Percentiles rank a stretch among this genome's conserved stretches.
These are phyloP conservation scores for Venturia effusa DNA, from an alignment of 2,329 filamentous ascomycete species.

Conservation along the genomic window DNA sequence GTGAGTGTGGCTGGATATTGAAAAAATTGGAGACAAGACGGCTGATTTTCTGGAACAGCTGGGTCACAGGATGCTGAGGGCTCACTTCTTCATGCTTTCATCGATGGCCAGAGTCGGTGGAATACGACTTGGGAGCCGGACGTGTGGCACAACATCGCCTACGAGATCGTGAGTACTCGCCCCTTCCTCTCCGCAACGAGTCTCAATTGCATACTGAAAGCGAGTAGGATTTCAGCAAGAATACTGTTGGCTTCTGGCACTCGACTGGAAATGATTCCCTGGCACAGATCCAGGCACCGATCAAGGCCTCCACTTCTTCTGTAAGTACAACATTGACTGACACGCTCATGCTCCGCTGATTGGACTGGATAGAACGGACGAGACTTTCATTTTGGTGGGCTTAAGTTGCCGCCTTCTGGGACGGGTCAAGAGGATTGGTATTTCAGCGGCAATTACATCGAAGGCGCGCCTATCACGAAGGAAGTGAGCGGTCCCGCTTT, in stretches of 20 bases:
- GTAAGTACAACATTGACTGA: neutral
- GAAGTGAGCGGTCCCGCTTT: constrained; percentile 24
- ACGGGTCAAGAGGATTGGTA: constrained; percentile 52
- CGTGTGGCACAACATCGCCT: constrained; percentile 67
- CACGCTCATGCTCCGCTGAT: neutral
- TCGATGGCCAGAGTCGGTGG: constrained; percentile 51
- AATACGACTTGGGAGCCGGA: constrained; percentile 48
- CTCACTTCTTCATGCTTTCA: constrained; percentile 53
- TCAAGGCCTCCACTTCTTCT: constrained; percentile 49
- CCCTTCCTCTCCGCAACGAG: constrained; percentile 1
- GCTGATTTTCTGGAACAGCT: constrained; percentile 29
- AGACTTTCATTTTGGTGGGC: constrained; percentile 63
- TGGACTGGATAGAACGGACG: constrained; percentile 42
- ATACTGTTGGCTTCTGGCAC: constrained; percentile 59
- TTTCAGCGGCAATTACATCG: constrained; percentile 62
- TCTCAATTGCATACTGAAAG: neutral
- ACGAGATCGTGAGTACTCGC: constrained; percentile 45
- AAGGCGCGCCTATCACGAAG: constrained; percentile 41
- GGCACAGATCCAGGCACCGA: constrained; percentile 46
- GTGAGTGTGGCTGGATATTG: neutral
- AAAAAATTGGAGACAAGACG: constrained; percentile 16
- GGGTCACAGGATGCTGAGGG: constrained; percentile 39
- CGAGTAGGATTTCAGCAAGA: constrained; percentile 45
- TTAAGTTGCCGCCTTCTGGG: constrained; percentile 50
- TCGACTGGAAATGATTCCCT: constrained; percentile 51